These are phyloP conservation scores for Capsella bursapastoris DNA, from an alignment of 345 rosid genomes.

Conservation along the genomic window DNA sequence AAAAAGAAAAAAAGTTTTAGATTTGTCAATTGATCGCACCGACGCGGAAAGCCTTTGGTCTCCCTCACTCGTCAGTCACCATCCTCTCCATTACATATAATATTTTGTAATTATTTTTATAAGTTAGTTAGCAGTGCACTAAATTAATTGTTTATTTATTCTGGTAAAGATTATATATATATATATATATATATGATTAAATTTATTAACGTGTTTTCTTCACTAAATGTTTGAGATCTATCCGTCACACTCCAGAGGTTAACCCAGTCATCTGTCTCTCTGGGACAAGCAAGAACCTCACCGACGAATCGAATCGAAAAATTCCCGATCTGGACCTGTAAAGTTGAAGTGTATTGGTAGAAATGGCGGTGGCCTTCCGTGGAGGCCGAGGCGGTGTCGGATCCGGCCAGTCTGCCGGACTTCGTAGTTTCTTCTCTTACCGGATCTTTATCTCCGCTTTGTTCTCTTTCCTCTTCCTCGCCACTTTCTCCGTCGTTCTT, in stretches of 20 bases:
- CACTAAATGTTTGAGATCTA: slow-evolving; percentile 44
- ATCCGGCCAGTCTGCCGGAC: slow-evolving; percentile 52
- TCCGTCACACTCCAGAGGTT: slow-evolving; percentile 41
- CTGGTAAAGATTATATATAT: background rate
- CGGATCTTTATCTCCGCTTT: slow-evolving; percentile 85
- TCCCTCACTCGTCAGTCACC: slow-evolving; percentile 6
- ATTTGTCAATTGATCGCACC: slow-evolving; percentile 30
- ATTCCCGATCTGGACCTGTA: slow-evolving; percentile 27
- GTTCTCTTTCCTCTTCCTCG: slow-evolving; percentile 79
- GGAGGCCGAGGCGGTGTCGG: slow-evolving; percentile 66
- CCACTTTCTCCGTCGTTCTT: slow-evolving; percentile 75
- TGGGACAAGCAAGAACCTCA: slow-evolving; percentile 5
- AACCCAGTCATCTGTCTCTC: slow-evolving; percentile 22
- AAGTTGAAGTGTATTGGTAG: slow-evolving; percentile 31
- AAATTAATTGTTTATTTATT: slow-evolving; percentile 6
- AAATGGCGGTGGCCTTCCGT: slow-evolving; percentile 81
- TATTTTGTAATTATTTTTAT: background rate
- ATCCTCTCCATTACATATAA: background rate
- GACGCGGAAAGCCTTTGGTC: slow-evolving; percentile 30
- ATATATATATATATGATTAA: background rate
- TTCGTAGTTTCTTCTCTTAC: slow-evolving; percentile 72
- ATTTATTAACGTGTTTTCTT: slow-evolving; percentile 28
- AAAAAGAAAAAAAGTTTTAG: background rate
- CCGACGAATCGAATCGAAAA: slow-evolving; percentile 26
- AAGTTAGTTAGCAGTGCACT: slow-evolving; percentile 34